A percentile compares a stretch with the other conserved stretches of the same genome.
These are phyloP conservation scores for Plasmodium gallinaceum DNA, from an alignment of 169 alveolate genomes.

Conservation along the genomic window DNA sequence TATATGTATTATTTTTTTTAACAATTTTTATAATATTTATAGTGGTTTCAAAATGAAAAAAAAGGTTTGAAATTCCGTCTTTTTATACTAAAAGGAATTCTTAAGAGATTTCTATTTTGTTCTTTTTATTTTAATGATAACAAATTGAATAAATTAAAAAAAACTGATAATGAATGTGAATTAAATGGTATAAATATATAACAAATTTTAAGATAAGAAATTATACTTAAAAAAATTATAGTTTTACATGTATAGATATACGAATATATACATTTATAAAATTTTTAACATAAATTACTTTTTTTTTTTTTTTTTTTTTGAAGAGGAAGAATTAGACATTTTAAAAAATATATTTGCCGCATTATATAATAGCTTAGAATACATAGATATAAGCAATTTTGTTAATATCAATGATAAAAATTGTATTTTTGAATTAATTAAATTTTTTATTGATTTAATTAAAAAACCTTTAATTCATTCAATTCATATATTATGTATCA, in stretches of 20 bases:
- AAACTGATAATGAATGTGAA: conserved; percentile 20
- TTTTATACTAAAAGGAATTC: conserved; percentile 63
- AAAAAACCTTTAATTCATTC: conserved; percentile 54
- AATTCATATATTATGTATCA: conserved; percentile 56
- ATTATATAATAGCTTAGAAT: conserved; percentile 55
- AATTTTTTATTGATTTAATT: conserved; percentile 56
- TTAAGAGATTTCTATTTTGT: conserved; percentile 50
- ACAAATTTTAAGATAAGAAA: background rate
- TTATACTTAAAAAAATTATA: background rate
- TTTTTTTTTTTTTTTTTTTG: background rate
- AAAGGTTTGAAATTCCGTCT: conserved; percentile 46
- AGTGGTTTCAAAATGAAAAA: conserved; percentile 68
- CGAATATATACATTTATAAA: background rate
- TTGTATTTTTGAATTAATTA: conserved; percentile 67
- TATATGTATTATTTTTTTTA: background rate
- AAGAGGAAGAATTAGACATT: conserved; percentile 22
- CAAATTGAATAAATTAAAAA: conserved; percentile 28
- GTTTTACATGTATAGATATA: background rate
- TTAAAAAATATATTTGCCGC: conserved; percentile 46
- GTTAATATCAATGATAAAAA: conserved; percentile 59
- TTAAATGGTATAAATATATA: conserved; percentile 32
- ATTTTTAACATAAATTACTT: background rate
- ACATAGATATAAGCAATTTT: conserved; percentile 52
- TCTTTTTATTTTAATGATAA: conserved; percentile 57
- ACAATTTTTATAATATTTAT: background rate